Conservation (phyloP, 331 rosid species). For the Rhamnella rubrinervis region DNA sequence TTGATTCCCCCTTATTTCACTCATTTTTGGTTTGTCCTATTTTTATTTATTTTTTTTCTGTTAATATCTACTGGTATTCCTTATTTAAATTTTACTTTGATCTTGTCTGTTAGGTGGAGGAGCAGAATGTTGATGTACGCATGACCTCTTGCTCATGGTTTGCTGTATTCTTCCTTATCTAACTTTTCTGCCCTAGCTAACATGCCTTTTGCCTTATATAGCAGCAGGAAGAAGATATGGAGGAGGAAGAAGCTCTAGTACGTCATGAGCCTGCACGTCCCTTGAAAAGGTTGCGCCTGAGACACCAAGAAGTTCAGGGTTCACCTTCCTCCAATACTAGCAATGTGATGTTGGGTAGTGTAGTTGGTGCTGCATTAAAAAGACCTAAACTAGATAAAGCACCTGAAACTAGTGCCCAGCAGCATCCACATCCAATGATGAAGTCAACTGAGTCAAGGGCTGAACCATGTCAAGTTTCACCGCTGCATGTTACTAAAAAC, state of each 20-base stretch:
- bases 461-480: constrained; percentile 31
- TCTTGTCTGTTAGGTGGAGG: constrained; percentile 44
- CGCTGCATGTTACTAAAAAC: constrained; percentile 30
- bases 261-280: constrained; percentile 54
- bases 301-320: constrained; percentile 42
- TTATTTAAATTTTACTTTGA: constrained; percentile 14
- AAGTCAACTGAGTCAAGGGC: constrained; percentile 32
- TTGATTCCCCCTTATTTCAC: constrained; percentile 14
- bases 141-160: constrained; percentile 1
- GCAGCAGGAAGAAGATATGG: constrained; percentile 54
- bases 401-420: constrained; percentile 34
- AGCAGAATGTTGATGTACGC: constrained; percentile 34
- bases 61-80: not conserved
- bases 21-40: not conserved
- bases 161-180: constrained; percentile 17
- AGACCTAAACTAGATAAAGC: constrained; percentile 42
- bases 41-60: not conserved
- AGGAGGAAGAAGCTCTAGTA: constrained; percentile 40
- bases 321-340: constrained; percentile 27
- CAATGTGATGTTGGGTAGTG: constrained; percentile 30
- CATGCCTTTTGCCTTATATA: constrained; percentile 29
- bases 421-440: constrained; percentile 30
- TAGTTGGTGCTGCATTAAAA: constrained; percentile 19
- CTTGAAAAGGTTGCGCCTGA: constrained; percentile 67
- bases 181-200: constrained; percentile 24